phyloP scores from a whole-genome alignment of 352 stramenopile genomes.

The Nothophytophthora sp. region DNA sequence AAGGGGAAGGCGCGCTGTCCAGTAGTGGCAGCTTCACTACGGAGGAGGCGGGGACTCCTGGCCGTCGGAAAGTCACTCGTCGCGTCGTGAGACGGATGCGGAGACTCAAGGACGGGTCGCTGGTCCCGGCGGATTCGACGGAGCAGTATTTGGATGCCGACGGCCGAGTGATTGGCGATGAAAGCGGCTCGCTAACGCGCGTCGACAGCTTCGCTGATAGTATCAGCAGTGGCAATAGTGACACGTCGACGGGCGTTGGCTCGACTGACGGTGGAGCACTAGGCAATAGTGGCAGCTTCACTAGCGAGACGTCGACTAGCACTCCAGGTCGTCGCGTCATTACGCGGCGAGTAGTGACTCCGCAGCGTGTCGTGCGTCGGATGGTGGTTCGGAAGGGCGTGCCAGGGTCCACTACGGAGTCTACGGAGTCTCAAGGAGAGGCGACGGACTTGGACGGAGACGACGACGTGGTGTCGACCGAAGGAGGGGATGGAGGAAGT shows the following conservation, averaged over 20 bases:
- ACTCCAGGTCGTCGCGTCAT: conserved; percentile 11
- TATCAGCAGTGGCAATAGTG: conserved; percentile 20
- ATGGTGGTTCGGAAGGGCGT: conserved; percentile 18
- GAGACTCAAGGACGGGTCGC: conserved; percentile 14
- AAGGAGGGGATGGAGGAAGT: conserved; percentile 14
- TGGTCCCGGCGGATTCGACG: conserved; percentile 6
- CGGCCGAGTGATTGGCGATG: conserved; percentile 6
- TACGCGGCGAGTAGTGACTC: conserved; percentile 30
- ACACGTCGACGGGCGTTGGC: conserved; percentile 9
- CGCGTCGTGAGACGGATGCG: conserved; percentile 17
- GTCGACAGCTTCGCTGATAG: conserved; percentile 21
- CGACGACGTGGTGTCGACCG: conserved; percentile 14
- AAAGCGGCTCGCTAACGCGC: conserved; percentile 5
- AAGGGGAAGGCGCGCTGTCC: neutral
- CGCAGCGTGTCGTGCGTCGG: conserved; percentile 23
- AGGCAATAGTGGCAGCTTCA: conserved; percentile 2
- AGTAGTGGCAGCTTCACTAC: conserved; percentile 3
- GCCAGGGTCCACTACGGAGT: conserved; percentile 1
- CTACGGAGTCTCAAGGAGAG: conserved; percentile 3
- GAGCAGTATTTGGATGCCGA: conserved; percentile 18
- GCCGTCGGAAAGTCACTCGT: conserved; percentile 12
- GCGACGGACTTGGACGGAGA: conserved; percentile 15
- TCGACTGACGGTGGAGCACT: neutral
- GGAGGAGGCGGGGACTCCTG: conserved; percentile 3
- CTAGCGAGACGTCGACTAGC: conserved; percentile 5